A percentile compares a stretch with the other conserved stretches of the same genome.
Conservation (phyloP, 2,329 filamentous ascomycete species). For the Xylariales sp. region DNA sequence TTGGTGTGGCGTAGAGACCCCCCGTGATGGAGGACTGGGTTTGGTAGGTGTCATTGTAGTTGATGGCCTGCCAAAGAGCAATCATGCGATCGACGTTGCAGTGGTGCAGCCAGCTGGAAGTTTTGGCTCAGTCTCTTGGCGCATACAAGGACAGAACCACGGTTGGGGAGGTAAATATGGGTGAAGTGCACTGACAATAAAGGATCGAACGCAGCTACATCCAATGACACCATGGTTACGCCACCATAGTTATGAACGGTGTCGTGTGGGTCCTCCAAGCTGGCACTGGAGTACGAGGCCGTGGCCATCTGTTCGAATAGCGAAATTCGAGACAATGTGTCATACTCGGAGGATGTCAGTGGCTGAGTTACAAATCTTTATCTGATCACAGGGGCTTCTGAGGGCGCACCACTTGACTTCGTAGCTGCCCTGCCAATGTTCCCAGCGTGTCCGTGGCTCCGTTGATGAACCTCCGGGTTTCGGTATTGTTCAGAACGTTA, state of each 20-base stretch:
- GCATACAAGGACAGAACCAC: neutral
- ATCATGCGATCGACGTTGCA: slow-evolving; percentile 58
- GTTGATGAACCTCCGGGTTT: slow-evolving; percentile 35
- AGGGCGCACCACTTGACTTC: slow-evolving; percentile 33
- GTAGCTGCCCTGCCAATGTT: slow-evolving; percentile 24
- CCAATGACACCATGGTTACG: slow-evolving; percentile 25
- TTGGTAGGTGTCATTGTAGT: slow-evolving; percentile 26
- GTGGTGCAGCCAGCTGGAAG: slow-evolving; percentile 43
- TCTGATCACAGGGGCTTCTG: too few species aligned
- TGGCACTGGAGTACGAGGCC: slow-evolving; percentile 28
- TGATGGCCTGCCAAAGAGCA: slow-evolving; percentile 41
- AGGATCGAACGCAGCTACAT: slow-evolving; percentile 40
- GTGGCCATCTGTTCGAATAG: slow-evolving; percentile 37
- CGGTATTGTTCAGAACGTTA: slow-evolving; percentile 21
- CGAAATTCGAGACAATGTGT: slow-evolving; percentile 31
- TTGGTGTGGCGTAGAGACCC: slow-evolving; percentile 35
- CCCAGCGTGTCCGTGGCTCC: slow-evolving; percentile 23
- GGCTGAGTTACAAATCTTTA: too few species aligned
- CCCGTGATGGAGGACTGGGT: slow-evolving; percentile 19
- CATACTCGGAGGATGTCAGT: too few species aligned
- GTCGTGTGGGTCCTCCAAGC: slow-evolving; percentile 41
- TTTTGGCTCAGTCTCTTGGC: neutral
- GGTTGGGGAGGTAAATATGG: neutral
- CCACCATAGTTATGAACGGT: slow-evolving; percentile 35
- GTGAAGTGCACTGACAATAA: slow-evolving; percentile 33